Conservation (phyloP, 2,329 filamentous ascomycete genomes). For the Penicillium sp. region DNA sequence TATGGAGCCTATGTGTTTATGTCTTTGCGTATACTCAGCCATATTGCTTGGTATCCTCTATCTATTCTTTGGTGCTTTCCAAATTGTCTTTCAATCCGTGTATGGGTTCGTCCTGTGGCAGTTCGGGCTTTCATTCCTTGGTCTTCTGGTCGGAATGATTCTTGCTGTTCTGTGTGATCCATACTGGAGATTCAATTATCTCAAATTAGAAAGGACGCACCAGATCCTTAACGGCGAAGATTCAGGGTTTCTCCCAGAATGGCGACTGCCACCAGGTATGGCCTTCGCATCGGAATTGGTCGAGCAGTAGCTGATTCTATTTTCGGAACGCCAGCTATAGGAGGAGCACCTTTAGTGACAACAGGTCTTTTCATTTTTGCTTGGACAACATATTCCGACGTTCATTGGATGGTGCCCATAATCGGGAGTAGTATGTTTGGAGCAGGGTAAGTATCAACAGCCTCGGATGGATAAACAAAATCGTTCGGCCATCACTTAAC, state of each 20-base stretch:
- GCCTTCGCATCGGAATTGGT: neutral
- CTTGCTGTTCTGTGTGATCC: constrained; percentile 45
- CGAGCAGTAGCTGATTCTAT: neutral
- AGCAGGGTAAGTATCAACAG: constrained; percentile 58
- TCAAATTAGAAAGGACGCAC: constrained; percentile 35
- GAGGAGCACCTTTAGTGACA: constrained; percentile 49
- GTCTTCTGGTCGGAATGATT: constrained; percentile 49
- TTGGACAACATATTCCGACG: constrained; percentile 72
- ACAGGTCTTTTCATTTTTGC: constrained; percentile 86
- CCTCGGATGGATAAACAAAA: constrained; percentile 57
- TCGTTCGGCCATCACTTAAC: too few relatives aligned
- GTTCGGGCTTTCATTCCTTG: constrained; percentile 72
- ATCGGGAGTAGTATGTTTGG: constrained; percentile 73
- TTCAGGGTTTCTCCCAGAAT: neutral
- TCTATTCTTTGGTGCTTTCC: too few relatives aligned
- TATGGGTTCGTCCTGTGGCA: too few relatives aligned
- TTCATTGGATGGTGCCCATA: constrained; percentile 77
- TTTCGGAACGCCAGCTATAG: constrained; percentile 16
- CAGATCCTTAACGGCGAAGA: too few relatives aligned
- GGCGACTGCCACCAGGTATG: neutral
- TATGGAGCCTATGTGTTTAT: too few relatives aligned
- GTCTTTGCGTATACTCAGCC: too few relatives aligned
- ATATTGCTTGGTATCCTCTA: too few relatives aligned
- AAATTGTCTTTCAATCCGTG: too few relatives aligned
- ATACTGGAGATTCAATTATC: constrained; percentile 48